phyloP scores from a whole-genome alignment of 208 protist genomes.

The Tritrichomonas musculus region DNA sequence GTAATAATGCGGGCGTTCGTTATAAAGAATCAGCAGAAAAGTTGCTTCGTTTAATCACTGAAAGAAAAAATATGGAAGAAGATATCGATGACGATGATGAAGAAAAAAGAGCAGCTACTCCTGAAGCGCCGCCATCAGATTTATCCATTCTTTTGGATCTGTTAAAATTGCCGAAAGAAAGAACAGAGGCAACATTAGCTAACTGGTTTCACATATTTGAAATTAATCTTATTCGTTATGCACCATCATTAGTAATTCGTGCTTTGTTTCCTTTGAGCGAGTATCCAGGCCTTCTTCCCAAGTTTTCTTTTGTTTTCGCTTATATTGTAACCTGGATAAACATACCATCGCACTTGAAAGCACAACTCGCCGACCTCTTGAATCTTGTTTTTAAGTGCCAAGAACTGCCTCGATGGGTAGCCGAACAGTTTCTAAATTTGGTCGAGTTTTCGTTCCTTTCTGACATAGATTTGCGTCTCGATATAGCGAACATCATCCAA shows the following conservation, averaged over 20 bases:
- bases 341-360: not conserved
- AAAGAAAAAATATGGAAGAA: not conserved
- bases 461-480: not conserved
- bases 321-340: not conserved
- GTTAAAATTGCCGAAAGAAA: not conserved
- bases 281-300: not conserved
- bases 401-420: not conserved
- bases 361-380: not conserved
- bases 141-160: not conserved
- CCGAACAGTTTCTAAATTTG: not conserved
- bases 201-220: not conserved
- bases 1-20: not conserved
- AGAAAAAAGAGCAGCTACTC: not conserved
- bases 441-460: not conserved
- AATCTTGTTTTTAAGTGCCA: conserved; percentile 21
- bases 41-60: not conserved
- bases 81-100: not conserved
- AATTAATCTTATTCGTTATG: not conserved
- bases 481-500: not conserved
- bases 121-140: not conserved
- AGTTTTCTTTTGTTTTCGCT: not conserved
- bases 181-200: not conserved
- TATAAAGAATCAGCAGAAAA: not conserved
- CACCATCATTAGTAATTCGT: not conserved
- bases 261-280: not conserved